Conservation (phyloP, 495 filamentous ascomycete species). For the Extremus antarcticus region DNA sequence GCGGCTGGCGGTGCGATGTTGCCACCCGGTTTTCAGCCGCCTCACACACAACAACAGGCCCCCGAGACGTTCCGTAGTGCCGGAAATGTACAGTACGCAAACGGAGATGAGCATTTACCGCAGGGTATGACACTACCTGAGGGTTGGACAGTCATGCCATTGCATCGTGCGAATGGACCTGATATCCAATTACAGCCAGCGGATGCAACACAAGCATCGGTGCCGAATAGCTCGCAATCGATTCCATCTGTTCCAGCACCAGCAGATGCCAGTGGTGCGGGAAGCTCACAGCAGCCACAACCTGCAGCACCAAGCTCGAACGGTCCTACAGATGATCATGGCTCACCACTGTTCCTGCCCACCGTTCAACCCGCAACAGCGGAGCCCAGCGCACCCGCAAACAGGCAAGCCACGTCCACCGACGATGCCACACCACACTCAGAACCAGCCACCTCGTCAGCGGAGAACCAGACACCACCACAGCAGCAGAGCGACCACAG, state of each 20-base stretch:
- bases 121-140: slow-evolving; percentile 20
- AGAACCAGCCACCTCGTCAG: background rate
- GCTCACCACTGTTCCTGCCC: slow-evolving; percentile 17
- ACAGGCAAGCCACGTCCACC: background rate
- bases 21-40: background rate
- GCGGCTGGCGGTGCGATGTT: too few species aligned
- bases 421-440: background rate
- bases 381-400: background rate
- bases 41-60: background rate
- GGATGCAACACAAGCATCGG: background rate
- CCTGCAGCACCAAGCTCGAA: background rate
- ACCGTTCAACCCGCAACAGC: background rate
- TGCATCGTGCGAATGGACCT: slow-evolving; percentile 12
- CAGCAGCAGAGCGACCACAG: background rate
- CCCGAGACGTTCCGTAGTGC: slow-evolving; percentile 5
- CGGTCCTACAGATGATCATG: slow-evolving; percentile 12
- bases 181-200: background rate
- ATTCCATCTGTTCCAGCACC: background rate
- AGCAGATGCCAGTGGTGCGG: background rate
- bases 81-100: slow-evolving; percentile 6
- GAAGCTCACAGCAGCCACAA: background rate
- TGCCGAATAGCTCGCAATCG: background rate
- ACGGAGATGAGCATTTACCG: slow-evolving; percentile 16
- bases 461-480: background rate
- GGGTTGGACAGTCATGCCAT: slow-evolving; percentile 22